A percentile compares a stretch with the other conserved stretches of the same genome.
Evolutionary conservation across 2,329 filamentous ascomycete genomes (phyloP).

Genomic region (Exophiala calicioides): DNA sequence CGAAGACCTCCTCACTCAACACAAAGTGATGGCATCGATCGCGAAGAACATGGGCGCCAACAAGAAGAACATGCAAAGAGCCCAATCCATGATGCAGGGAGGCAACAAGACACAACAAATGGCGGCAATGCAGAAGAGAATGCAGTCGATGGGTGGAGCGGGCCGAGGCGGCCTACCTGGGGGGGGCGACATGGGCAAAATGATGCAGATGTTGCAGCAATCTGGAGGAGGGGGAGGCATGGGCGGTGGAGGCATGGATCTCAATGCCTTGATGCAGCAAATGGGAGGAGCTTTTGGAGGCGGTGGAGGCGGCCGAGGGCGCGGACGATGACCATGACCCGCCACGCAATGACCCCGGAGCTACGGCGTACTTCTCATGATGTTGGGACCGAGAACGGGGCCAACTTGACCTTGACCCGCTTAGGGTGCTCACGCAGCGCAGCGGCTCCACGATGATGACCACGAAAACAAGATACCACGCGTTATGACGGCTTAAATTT

Average conservation of each 20-base stretch:
- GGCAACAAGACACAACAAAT: constrained; percentile 86
- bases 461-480: no score
- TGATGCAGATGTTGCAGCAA: constrained; percentile 96
- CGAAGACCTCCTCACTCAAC: constrained; percentile 94
- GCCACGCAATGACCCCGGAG: no score
- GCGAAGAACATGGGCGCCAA: constrained; percentile 98
- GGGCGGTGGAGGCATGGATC: constrained; percentile 58
- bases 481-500: no score
- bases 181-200: constrained; percentile 70
- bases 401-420: no score
- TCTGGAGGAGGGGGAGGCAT: constrained; percentile 69
- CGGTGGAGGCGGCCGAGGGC: constrained; percentile 46
- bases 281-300: constrained; percentile 64
- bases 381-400: no score
- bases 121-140: constrained; percentile 93
- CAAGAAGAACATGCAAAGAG: constrained; percentile 96
- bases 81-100: constrained; percentile 85
- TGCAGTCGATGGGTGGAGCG: constrained; percentile 86
- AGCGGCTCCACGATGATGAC: no score
- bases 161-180: constrained; percentile 60
- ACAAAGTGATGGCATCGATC: constrained; percentile 98
- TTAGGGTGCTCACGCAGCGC: no score
- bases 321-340: constrained; percentile 50
- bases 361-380: no score
- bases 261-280: constrained; percentile 74